A percentile compares a stretch with the other conserved stretches of the same genome.
These are phyloP conservation scores for Conringia planisiliqua DNA, from an alignment of 345 rosid species.

Conservation along the genomic window DNA sequence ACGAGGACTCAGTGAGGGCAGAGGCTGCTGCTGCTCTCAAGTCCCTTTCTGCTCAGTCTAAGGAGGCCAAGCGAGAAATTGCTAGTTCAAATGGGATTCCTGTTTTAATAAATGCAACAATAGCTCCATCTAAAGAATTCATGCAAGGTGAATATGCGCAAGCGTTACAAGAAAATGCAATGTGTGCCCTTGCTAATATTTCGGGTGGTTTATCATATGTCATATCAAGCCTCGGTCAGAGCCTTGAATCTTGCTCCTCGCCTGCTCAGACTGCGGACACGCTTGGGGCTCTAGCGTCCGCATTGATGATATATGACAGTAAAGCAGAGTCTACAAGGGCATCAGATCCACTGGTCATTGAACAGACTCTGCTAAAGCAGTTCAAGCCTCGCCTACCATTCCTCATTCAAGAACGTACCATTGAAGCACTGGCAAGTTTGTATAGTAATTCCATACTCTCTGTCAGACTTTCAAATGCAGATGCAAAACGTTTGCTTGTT, in stretches of 20 bases:
- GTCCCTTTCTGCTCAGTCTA: conserved; percentile 88
- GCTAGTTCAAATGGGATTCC: conserved; percentile 92
- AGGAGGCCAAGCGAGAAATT: conserved; percentile 89
- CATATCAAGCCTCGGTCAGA: conserved; percentile 97
- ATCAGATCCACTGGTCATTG: conserved; percentile 69
- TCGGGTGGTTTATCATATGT: conserved; percentile 98
- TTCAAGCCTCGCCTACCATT: conserved; percentile 81
- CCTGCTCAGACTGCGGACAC: conserved; percentile 98
- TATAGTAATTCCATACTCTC: conserved; percentile 85
- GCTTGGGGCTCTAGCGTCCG: conserved; percentile 97
- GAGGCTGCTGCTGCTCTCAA: conserved; percentile 98
- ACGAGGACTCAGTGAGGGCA: conserved; percentile 94
- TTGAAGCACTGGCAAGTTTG: conserved; percentile 98
- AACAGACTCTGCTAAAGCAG: conserved; percentile 86
- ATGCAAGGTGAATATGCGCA: conserved; percentile 99
- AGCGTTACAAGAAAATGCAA: conserved; percentile 97
- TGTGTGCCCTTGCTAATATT: conserved; percentile 98
- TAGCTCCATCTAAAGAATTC: conserved; percentile 98
- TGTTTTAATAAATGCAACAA: conserved; percentile 88
- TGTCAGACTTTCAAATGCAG: conserved; percentile 67
- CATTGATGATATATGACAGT: conserved; percentile 94
- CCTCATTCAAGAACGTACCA: conserved; percentile 95
- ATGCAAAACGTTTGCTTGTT: conserved; percentile 95
- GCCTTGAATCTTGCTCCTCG: conserved; percentile 96
- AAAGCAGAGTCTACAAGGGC: conserved; percentile 78